A percentile compares a stretch with the other conserved stretches of the same genome.
These are phyloP conservation scores for Neophaeococcomyces aloes DNA, from an alignment of 2,329 filamentous ascomycete genomes.

Conservation along the genomic window DNA sequence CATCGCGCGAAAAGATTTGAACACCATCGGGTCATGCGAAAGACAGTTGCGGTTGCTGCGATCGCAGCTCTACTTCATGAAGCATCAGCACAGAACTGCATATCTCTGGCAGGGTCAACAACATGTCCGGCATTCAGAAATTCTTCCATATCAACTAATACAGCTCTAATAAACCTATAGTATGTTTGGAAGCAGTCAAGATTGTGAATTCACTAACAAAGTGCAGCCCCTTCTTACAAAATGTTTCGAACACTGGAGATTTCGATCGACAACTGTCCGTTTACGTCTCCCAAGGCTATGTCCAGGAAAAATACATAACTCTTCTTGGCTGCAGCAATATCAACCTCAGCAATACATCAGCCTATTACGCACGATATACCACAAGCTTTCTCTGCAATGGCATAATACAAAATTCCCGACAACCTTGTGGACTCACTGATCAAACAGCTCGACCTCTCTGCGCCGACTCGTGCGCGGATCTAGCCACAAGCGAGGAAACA, in stretches of 20 bases:
- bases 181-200: constrained; percentile 35
- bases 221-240: constrained; percentile 69
- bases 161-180: constrained; percentile 51
- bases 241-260: constrained; percentile 61
- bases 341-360: constrained; percentile 64
- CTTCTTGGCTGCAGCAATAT: constrained; percentile 71
- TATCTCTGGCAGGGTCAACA: constrained; percentile 60
- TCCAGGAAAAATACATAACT: constrained; percentile 67
- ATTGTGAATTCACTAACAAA: constrained; percentile 22
- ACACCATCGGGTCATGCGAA: neutral
- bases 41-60: constrained; percentile 2
- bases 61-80: constrained; percentile 3
- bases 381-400: constrained; percentile 87
- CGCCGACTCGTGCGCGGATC: constrained; percentile 78
- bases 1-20: constrained; percentile 1
- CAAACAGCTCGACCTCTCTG: constrained; percentile 64
- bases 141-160: constrained; percentile 59
- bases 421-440: constrained; percentile 55
- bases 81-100: constrained; percentile 32
- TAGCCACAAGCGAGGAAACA: constrained; percentile 77
- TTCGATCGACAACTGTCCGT: constrained; percentile 67
- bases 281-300: constrained; percentile 66
- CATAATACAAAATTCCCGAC: constrained; percentile 79
- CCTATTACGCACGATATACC: constrained; percentile 86
- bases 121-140: constrained; percentile 61